Conservation (phyloP, 1,139 yeast genomes). For the Candida sojae region DNA sequence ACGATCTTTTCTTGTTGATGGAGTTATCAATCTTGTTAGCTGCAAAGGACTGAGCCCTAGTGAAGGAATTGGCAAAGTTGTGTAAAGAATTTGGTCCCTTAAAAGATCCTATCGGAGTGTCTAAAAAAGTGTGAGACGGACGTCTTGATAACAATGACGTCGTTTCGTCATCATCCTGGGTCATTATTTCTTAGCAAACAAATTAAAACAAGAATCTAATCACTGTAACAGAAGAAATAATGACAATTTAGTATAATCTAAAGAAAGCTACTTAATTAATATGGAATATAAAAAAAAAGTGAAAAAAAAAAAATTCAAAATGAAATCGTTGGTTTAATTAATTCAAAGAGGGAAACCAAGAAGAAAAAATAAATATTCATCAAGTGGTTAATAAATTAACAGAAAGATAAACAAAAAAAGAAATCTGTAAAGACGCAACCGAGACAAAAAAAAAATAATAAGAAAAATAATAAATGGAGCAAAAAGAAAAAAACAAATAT, state of each 20-base stretch:
- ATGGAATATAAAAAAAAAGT: background rate
- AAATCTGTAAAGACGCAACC: background rate
- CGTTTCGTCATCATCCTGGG: slow-evolving; percentile 10
- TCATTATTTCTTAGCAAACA: slow-evolving; percentile 1
- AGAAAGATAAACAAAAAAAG: background rate
- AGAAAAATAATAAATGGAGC: background rate
- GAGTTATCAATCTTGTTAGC: slow-evolving; percentile 47
- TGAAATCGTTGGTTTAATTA: too few species aligned
- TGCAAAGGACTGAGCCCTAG: slow-evolving; percentile 49
- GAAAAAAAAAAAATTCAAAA: too few species aligned
- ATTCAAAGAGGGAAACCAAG: too few species aligned
- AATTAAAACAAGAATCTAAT: too few species aligned
- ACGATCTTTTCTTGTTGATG: slow-evolving; percentile 44
- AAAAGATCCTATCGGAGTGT: slow-evolving; percentile 47
- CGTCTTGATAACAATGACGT: slow-evolving; percentile 19
- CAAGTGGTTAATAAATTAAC: too few species aligned
- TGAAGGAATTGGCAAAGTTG: slow-evolving; percentile 49
- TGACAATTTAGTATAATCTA: too few species aligned
- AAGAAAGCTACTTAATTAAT: background rate
- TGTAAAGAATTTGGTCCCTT: slow-evolving; percentile 50
- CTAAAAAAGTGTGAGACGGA: slow-evolving; percentile 31
- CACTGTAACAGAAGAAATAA: too few species aligned
- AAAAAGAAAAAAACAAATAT: background rate
- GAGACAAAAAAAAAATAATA: background rate
- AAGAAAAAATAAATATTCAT: too few species aligned